These are phyloP conservation scores for Cercophora newfieldiana DNA, from an alignment of 495 filamentous ascomycete genomes.

Conservation along the genomic window DNA sequence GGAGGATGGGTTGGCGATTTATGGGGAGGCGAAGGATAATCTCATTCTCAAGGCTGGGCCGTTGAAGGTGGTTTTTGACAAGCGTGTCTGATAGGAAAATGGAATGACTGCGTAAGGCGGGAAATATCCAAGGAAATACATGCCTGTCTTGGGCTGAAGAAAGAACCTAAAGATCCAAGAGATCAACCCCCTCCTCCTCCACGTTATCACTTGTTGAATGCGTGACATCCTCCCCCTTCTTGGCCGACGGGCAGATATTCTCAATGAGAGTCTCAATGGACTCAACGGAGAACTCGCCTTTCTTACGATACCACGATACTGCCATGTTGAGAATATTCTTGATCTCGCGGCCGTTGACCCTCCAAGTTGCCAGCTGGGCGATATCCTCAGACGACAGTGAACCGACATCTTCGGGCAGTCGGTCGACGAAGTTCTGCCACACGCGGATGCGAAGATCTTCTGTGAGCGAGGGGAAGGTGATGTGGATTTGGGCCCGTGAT, in stretches of 20 bases:
- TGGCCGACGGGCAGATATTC: constrained; percentile 1
- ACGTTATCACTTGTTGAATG: not conserved
- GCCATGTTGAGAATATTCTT: constrained; percentile 37
- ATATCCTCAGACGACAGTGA: constrained; percentile 15
- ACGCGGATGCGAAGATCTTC: constrained; percentile 18
- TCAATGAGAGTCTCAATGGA: constrained; percentile 2
- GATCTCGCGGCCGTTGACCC: constrained; percentile 36
- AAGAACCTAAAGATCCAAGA: too few species aligned
- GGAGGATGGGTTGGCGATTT: constrained; percentile 24
- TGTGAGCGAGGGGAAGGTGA: constrained; percentile 24
- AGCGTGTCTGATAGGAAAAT: too few species aligned
- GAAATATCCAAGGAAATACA: too few species aligned
- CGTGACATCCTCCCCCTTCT: not conserved
- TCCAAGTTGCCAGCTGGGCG: constrained; percentile 23
- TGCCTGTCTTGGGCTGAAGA: too few species aligned
- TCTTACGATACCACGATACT: constrained; percentile 15
- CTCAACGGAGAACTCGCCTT: constrained; percentile 1
- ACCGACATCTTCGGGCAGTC: constrained; percentile 20
- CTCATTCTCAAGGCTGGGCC: constrained; percentile 22
- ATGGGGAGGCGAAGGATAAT: constrained; percentile 13
- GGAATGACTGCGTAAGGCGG: too few species aligned
- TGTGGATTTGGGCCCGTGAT: constrained; percentile 30
- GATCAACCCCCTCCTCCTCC: too few species aligned
- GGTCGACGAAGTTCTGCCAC: constrained; percentile 32
- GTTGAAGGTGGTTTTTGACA: constrained; percentile 19